phyloP scores from a whole-genome alignment of 1,284 basidiomycete species.

The Bjerkandera adusta region DNA sequence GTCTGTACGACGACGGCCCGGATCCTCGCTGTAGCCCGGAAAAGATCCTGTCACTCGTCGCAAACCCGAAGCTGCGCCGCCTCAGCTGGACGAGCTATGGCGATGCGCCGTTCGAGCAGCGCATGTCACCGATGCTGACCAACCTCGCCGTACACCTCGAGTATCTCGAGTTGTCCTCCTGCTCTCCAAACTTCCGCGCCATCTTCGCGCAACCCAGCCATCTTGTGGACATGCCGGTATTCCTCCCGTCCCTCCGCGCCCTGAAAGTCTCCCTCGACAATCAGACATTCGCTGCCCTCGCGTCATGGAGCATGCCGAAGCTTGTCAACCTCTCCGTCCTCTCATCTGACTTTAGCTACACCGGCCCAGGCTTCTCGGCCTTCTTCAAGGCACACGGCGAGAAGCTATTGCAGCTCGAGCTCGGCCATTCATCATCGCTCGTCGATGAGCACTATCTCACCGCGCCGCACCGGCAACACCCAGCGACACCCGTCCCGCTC shows the following conservation, averaged over 20 bases:
- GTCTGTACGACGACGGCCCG: constrained; percentile 40
- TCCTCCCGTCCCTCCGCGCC: constrained; percentile 56
- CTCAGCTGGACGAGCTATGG: constrained; percentile 72
- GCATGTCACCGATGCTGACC: constrained; percentile 51
- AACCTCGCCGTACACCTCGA: constrained; percentile 47
- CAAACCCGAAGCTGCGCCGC: constrained; percentile 53
- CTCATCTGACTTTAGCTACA: constrained; percentile 66
- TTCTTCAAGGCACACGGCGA: constrained; percentile 67
- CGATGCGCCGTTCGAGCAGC: constrained; percentile 56
- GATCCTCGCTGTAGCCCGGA: constrained; percentile 48
- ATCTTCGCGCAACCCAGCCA: constrained; percentile 25
- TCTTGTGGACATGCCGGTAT: constrained; percentile 27
- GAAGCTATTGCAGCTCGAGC: constrained; percentile 60
- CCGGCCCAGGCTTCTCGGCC: constrained; percentile 54
- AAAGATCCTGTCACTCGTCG: constrained; percentile 55
- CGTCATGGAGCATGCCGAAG: constrained; percentile 56
- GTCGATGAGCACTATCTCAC: constrained; percentile 64
- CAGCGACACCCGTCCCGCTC: constrained; percentile 40
- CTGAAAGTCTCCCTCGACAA: constrained; percentile 71
- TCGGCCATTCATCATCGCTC: constrained; percentile 64
- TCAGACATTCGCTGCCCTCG: constrained; percentile 61
- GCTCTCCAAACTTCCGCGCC: constrained; percentile 27
- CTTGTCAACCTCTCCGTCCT: constrained; percentile 63
- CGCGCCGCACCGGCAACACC: constrained; percentile 34
- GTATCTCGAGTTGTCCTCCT: constrained; percentile 57